Percentiles rank a stretch among this genome's conserved stretches.
Evolutionary conservation across 257 asterid species (phyloP).

Genomic region (Solanum arcanum): DNA sequence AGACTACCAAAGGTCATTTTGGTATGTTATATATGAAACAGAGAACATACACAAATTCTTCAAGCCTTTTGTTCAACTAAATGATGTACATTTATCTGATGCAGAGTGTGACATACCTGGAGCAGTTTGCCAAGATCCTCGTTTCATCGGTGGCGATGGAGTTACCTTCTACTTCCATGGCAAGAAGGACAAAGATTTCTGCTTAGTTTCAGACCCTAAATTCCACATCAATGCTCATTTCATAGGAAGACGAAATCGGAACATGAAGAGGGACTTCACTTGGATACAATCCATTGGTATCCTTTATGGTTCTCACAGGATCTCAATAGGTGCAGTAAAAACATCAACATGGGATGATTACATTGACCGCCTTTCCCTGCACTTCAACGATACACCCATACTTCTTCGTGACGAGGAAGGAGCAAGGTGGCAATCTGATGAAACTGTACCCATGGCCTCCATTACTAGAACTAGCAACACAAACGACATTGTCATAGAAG

Average conservation of each 20-base stretch:
- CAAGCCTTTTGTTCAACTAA: background rate
- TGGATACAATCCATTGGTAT: slow-evolving; percentile 9
- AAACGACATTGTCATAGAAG: background rate
- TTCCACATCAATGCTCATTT: slow-evolving; percentile 7
- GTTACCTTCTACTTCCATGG: background rate
- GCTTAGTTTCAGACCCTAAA: background rate
- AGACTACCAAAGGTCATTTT: background rate
- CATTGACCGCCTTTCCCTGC: background rate
- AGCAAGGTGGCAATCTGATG: background rate
- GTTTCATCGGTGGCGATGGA: background rate
- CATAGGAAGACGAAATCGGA: slow-evolving; percentile 5
- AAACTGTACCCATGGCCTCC: background rate
- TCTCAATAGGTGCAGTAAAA: background rate
- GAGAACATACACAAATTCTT: background rate
- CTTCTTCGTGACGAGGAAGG: background rate
- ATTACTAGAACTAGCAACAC: background rate
- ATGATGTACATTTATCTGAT: background rate
- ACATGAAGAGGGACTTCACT: slow-evolving; percentile 5
- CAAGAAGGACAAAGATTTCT: background rate
- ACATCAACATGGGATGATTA: slow-evolving; percentile 2
- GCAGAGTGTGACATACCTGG: background rate
- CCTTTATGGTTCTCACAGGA: background rate
- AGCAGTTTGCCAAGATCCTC: background rate
- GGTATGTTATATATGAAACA: background rate
- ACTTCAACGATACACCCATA: background rate